Base-by-base conservation (phyloP, 352 stramenopile species). In the Globisporangium alternatum region DNA sequence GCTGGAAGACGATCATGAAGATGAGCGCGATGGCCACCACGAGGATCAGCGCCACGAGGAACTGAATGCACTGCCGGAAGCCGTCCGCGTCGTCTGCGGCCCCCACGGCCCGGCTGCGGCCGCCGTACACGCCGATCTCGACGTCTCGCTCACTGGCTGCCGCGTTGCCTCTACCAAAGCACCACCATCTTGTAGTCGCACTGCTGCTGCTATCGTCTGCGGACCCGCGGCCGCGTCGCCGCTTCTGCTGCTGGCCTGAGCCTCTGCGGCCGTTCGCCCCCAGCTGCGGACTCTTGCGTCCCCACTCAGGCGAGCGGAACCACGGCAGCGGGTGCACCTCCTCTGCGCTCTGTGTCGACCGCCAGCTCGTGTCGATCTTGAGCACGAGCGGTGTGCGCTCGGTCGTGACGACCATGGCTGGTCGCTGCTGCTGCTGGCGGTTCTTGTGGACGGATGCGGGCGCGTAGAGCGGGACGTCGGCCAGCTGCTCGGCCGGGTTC, bases 321-420 rank as follows among this genome's bases (percentile, higher is more conserved):
- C 84, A 93, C 59, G 84, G 84, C 65, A 93, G 69, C 31, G 84
- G 84, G 53, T 91, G 71, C 21, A 91, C 65, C 53, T 90, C 84
- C 58, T 93, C 80, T 6, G 31, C 60, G 19, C n/a, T 51, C 41
- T 44, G 43, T 28, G 43, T 54, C 5, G 43, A n/a, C 6, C 43
- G 51, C 39, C 49, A 21, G 17, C 41, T 60, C 55, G 33, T 48
- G 55, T 81, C 72, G 1, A 72, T 67, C 64, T 77, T 84, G 60
- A 70, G 33, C 37, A 90, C 64, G 25, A 89, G 67, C 54, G 75
- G 70, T 54, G 54, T 81, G 28, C 68, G 65, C n/a, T 66, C 44
- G 15, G 59, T 76, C 37, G n/a, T 49, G 51, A 75, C 64, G 25
- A 71, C 71, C 28, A 59, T 5, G 13, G 28, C 13, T 10, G 61